Base-by-base conservation (phyloP, 345 rosid genomes). In the Eutrema japonicum region DNA sequence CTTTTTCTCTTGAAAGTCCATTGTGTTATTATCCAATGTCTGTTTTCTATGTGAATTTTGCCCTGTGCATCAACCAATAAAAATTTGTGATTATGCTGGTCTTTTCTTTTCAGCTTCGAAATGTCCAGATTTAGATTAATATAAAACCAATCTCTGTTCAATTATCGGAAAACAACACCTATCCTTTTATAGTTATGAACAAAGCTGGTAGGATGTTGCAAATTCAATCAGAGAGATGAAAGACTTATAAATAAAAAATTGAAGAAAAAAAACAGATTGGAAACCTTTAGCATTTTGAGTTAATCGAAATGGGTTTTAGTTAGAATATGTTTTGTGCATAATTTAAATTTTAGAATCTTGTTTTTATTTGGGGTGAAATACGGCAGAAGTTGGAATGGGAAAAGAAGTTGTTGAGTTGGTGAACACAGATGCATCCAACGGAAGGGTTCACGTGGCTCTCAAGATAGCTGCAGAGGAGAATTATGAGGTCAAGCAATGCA, bases 341-440 rank as follows among this genome's bases (percentile, higher is more conserved):
- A 40, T 54, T 54, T 51, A 49, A 49, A 57, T 16, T 27, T 6
- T 2, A 42, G n/a, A 1, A n/a, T 30, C 26, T 14, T 64, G 16
- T 30, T 22, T 9, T n/a, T 22, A 37, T 46, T 8, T 29, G 26
- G 13, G 46, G 32, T 63, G 65, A 43, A 41, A 73, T 2, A 7
- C 32, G 68, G 82, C 78, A 92, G 91, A 81, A 22, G 54, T 50
- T 76, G 74, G 57, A 78, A 93, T 93, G 98, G 87, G 92, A 68
- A 84, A 84, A 76, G 88, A 89, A 68, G 84, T 87, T 62, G 72
- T 78, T 26, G 64, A 46, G 58, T 45, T 48, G 68, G 37, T 53
- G 64, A 69, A 22, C 32, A 60, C 13, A n/a, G 45, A 75, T 50
- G 76, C 85, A 26, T 64, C 90, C n/a, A 68, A 60, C 30, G 84